These are phyloP conservation scores for Mycogone perniciosa DNA, from an alignment of 2,329 filamentous ascomycete species.

Conservation along the genomic window DNA sequence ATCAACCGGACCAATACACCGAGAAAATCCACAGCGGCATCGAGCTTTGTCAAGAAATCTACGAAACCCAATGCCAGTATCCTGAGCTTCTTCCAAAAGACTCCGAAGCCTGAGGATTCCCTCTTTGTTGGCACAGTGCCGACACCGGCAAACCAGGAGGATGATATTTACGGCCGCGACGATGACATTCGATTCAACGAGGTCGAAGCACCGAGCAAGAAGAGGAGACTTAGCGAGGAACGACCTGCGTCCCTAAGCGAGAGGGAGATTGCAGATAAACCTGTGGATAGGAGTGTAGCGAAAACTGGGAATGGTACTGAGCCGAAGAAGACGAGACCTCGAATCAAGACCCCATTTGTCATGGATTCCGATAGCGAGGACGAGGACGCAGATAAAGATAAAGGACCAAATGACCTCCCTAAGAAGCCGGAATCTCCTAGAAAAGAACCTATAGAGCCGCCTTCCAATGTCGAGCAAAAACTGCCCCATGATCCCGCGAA, in stretches of 20 bases:
- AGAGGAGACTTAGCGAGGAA: constrained; percentile 23
- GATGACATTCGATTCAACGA: constrained; percentile 28
- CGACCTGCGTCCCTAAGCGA: constrained; percentile 1
- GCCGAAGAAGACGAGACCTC: constrained; percentile 18
- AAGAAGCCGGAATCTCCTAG: constrained; percentile 9
- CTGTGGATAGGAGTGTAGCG: constrained; percentile 21
- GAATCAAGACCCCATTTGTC: constrained; percentile 51
- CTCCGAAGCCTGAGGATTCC: constrained; percentile 50
- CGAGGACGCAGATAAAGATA: constrained; percentile 19
- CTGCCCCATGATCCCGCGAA: neutral
- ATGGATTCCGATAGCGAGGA: constrained; percentile 59
- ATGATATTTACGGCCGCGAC: constrained; percentile 24
- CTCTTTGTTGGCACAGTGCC: constrained; percentile 45
- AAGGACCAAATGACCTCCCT: constrained; percentile 17
- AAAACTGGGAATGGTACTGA: constrained; percentile 20
- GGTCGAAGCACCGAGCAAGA: constrained; percentile 27
- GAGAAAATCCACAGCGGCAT: constrained; percentile 22
- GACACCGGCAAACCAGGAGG: constrained; percentile 16
- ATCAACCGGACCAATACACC: constrained; percentile 26
- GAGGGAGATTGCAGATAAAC: neutral
- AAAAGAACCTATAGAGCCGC: neutral
- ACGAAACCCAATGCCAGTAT: constrained; percentile 57
- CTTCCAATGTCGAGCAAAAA: neutral
- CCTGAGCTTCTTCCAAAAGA: constrained; percentile 68
- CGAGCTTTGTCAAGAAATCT: constrained; percentile 28